Evolutionary conservation across 1,284 basidiomycete species (phyloP), one percentile per base, ranked within the genome.

Genomic region (Ustilago nuda): DNA sequence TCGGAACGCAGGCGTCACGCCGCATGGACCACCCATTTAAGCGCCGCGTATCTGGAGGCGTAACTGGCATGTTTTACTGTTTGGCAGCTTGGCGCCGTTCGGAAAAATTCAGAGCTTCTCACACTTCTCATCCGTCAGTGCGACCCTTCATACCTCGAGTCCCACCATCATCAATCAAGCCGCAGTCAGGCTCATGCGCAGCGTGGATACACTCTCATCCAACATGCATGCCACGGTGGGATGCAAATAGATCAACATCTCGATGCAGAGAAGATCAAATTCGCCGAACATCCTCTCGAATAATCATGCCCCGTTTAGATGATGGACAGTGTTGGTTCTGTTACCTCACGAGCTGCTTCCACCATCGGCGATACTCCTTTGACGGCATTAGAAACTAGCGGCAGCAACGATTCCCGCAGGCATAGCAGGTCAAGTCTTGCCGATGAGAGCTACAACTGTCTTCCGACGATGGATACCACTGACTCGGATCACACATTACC

Each of bases 191-290:
- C 51, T 36, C 51, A 35, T 35, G 15, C 7, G 32, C 51, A 53
- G 30, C 48, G 43, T 32, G 27, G 27, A 23, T 41, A 9, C 43
- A 5, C 19, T 33, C 8, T 60, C 45, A 41, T 36, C 5, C 53
- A 39, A 37, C 15, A 56, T 66, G 65, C 51, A 45, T 33, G 46
- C 35, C 35, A 32, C 48, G 30, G 51, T 56, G 36, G n/a, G 43
- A 36, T 37, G 56, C 62, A 53, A 23, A 30, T 56, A 57, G 55
- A 19, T 30, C 48, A 50, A 30, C 27, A 23, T 50, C 48, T 50
- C 30, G 27, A 50, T 50, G 43, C 30, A 33, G 36, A 23, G 33
- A 27, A 35, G 27, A 43, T 19, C 48, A 30, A 23, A 13, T 45
- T 23, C 32, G 35, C 32, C 52, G 15, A 35, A 55, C 45, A 35